Base-by-base conservation (phyloP, 2,329 filamentous ascomycete genomes). In the Scedosporium apiospermum region DNA sequence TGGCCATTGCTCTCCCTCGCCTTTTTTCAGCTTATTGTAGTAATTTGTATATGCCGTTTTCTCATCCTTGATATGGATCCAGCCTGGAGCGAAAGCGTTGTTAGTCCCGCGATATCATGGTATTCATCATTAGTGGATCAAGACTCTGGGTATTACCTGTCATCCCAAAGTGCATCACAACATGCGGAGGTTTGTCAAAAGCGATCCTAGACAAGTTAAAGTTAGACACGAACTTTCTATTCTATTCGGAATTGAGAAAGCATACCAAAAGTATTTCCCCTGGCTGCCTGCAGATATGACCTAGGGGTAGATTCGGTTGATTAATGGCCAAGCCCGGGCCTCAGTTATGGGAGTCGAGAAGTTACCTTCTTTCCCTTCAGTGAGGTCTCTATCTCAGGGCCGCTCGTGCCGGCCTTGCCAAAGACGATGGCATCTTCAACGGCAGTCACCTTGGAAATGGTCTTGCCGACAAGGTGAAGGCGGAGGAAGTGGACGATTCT, bases 241-340 rank as follows among this genome's bases (percentile, higher is more conserved):
- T 53, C 23, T 16, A 14, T 1, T 53, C 7, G 10, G 18, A 6
- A 6, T 18, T 34, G 21, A 38, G 44, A 21, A 16, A 6, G 65
- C 75, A 64, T 68, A 84, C 86, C 95, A 99, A 73, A 99, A 98
- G 72, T 98, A 98, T 82, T 98, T 99, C 9, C 95, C 95, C 72
- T 97, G 95, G 64, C 89, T 91, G 3, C 89, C 90, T 3, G 89
- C 90, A 62, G 79, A 80, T 7, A 84, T 64, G 3, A 86, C 85
- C 78, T 80, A 58, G 6, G 51, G 34, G 9, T 1, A 58, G 23
- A 38, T 12, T 38, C 10, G 34, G 10, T 14, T 4, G 12, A 58
- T 65, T 58, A 42, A 44, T 46, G 6, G 21, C n/a, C 49, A 53
- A 6, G 10, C 65, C 59, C 42, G 9, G 16, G 16, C 44, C 38